Percentiles rank a stretch among this genome's conserved stretches.
Conservation (phyloP, 106 monocot genomes). For the Cymbidium sinense region DNA sequence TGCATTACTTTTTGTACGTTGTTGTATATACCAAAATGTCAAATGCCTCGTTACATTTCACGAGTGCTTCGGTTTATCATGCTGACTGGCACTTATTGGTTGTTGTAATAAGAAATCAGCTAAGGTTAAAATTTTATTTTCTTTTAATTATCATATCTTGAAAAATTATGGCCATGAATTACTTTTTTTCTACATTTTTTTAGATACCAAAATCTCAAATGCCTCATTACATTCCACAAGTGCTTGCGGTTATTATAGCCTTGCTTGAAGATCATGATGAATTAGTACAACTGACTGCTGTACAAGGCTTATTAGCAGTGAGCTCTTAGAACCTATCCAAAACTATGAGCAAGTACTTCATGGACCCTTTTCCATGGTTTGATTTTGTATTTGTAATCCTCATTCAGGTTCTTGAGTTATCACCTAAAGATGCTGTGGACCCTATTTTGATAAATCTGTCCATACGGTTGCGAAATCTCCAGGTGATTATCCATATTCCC, state of each 20-base stretch:
- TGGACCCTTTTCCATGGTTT: background rate
- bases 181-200: background rate
- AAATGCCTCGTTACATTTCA: conserved; percentile 53
- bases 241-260: conserved; percentile 79
- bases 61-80: conserved; percentile 78
- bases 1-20: background rate
- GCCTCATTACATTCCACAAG: conserved; percentile 60
- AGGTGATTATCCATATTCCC: conserved; percentile 35
- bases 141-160: background rate
- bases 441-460: conserved; percentile 74
- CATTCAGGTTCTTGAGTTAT: conserved; percentile 65
- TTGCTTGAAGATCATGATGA: conserved; percentile 96
- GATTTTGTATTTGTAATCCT: conserved; percentile 7
- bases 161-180: background rate
- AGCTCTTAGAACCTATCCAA: conserved; percentile 7
- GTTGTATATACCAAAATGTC: conserved; percentile 65
- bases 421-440: conserved; percentile 64
- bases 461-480: conserved; percentile 76
- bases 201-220: conserved; percentile 82
- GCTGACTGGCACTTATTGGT: background rate
- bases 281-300: conserved; percentile 85
- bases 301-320: conserved; percentile 76
- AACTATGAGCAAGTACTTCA: background rate
- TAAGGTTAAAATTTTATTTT: background rate
- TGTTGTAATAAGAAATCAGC: background rate